Conservation (phyloP, 768 basidiomycete species). For the Clitopilus hobsonii region DNA sequence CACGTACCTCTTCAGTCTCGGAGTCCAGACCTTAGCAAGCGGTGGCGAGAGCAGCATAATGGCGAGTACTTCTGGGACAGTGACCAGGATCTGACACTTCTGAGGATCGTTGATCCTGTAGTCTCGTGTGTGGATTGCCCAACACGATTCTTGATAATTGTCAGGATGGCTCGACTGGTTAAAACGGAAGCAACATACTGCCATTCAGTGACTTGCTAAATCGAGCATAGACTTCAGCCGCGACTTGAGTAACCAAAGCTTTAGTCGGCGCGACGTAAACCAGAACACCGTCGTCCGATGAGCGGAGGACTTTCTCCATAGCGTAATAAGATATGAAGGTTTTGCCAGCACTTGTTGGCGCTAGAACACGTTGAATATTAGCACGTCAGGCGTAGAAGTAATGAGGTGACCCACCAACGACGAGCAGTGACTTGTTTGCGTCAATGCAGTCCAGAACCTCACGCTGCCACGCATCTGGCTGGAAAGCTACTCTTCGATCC, state of each 20-base stretch:
- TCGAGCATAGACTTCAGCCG: conserved; percentile 69
- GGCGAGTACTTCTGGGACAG: conserved; percentile 66
- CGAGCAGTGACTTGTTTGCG: conserved; percentile 51
- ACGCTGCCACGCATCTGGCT: conserved; percentile 70
- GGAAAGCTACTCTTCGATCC: conserved; percentile 56
- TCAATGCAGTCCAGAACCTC: conserved; percentile 64
- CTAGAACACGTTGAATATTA: conserved; percentile 21
- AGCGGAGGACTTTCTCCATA: conserved; percentile 63
- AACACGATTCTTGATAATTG: conserved; percentile 41
- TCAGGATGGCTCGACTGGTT: neutral
- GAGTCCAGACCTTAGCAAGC: conserved; percentile 56
- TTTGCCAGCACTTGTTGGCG: conserved; percentile 71
- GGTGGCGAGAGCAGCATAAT: conserved; percentile 68
- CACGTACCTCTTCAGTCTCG: conserved; percentile 53
- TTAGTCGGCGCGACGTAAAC: conserved; percentile 77
- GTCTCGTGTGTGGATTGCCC: conserved; percentile 67
- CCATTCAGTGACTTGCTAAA: conserved; percentile 49
- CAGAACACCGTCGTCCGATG: conserved; percentile 61
- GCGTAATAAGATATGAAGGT: conserved; percentile 78
- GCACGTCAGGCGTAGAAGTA: neutral
- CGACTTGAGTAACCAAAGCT: conserved; percentile 66
- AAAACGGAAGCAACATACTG: conserved; percentile 26
- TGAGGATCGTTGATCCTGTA: conserved; percentile 57
- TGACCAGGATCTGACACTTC: conserved; percentile 69
- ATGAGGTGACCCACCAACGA: conserved; percentile 46